Evolutionary conservation across 1,284 basidiomycete species (phyloP).

Genomic region (Inonotus obliquus): DNA sequence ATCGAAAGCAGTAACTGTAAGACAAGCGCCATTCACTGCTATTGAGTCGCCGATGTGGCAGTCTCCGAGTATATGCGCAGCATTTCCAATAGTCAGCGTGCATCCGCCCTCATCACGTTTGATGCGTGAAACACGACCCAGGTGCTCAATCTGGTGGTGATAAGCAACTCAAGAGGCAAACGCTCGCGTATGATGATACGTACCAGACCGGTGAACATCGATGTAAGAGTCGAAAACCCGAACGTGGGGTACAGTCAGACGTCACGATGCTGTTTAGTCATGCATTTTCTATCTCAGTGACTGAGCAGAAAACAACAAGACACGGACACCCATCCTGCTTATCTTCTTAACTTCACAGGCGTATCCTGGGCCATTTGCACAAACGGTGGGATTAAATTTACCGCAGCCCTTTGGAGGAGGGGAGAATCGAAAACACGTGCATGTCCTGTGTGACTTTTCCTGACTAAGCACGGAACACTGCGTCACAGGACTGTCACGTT

Average conservation of each 20-base stretch:
- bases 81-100: constrained; percentile 76
- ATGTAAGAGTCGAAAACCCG: neutral
- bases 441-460: too few species aligned
- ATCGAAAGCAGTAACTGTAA: constrained; percentile 89
- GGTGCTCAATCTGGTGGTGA: constrained; percentile 64
- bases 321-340: too few species aligned
- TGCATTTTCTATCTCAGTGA: too few species aligned
- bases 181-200: constrained; percentile 23
- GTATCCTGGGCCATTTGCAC: too few species aligned
- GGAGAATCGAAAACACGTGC: too few species aligned
- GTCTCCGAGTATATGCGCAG: constrained; percentile 79
- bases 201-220: constrained; percentile 72
- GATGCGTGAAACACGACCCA: constrained; percentile 69
- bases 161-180: neutral
- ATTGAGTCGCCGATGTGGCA: constrained; percentile 95
- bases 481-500: neutral
- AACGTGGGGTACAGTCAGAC: neutral
- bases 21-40: constrained; percentile 74
- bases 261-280: neutral
- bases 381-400: too few species aligned
- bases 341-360: too few species aligned
- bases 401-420: too few species aligned
- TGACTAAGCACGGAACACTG: neutral
- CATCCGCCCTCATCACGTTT: constrained; percentile 69
- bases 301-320: too few species aligned